Conservation (phyloP, 257 asterid genomes). For the Voacanga thouarsii region DNA sequence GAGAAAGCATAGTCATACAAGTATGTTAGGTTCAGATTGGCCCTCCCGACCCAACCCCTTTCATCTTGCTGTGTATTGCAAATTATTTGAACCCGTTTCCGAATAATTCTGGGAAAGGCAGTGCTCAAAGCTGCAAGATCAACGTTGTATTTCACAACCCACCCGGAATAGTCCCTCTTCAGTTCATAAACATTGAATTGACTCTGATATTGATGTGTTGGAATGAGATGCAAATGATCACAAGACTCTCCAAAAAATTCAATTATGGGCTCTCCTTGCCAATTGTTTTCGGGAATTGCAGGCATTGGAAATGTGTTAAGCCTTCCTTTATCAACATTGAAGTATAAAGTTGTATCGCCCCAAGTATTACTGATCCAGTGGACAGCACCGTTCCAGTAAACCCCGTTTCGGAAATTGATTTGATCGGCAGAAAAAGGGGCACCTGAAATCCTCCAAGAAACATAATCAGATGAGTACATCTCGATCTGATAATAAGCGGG, state of each 20-base stretch:
- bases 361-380: slow-evolving; percentile 21
- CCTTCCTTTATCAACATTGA: slow-evolving; percentile 21
- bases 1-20: background rate
- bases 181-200: slow-evolving; percentile 26
- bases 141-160: slow-evolving; percentile 37
- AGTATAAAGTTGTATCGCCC: slow-evolving; percentile 20
- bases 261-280: background rate
- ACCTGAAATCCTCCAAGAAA: slow-evolving; percentile 26
- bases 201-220: background rate
- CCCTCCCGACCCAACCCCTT: background rate
- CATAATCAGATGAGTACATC: slow-evolving; percentile 29
- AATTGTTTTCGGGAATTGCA: background rate
- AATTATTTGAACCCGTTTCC: background rate
- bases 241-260: slow-evolving; percentile 26
- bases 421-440: slow-evolving; percentile 18
- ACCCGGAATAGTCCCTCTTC: slow-evolving; percentile 29
- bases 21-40: background rate
- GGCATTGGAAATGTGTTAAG: slow-evolving; percentile 18
- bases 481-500: slow-evolving; percentile 23
- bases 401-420: background rate
- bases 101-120: slow-evolving; percentile 19
- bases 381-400: slow-evolving; percentile 37
- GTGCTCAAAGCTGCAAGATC: slow-evolving; percentile 18
- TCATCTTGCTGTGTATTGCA: background rate
- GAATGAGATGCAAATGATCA: slow-evolving; percentile 26